phyloP scores from a whole-genome alignment of 2,329 filamentous ascomycete genomes.

The Microsporum canis region DNA sequence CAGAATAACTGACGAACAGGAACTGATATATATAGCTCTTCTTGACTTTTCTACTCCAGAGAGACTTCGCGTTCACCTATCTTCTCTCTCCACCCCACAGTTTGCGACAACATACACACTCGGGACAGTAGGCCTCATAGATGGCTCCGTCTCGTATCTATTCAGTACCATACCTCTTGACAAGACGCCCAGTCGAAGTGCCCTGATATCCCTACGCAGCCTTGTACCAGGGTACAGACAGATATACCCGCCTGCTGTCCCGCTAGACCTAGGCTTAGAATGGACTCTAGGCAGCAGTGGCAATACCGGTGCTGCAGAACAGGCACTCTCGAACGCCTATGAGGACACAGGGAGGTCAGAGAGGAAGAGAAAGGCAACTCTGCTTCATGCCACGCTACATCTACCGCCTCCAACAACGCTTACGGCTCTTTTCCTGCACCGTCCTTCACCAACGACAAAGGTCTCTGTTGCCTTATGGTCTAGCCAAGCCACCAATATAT shows the following conservation, averaged over 20 bases:
- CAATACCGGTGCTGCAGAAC: slow-evolving; percentile 11
- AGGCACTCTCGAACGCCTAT: slow-evolving; percentile 30
- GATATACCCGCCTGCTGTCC: slow-evolving; percentile 41
- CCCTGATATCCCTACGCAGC: slow-evolving; percentile 61
- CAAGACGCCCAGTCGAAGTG: slow-evolving; percentile 55
- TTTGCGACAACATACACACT: slow-evolving; percentile 92
- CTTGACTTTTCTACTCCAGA: slow-evolving; percentile 80
- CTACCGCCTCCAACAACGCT: slow-evolving; percentile 63
- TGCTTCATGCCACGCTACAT: slow-evolving; percentile 37
- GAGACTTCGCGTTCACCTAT: slow-evolving; percentile 74
- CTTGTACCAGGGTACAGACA: slow-evolving; percentile 76
- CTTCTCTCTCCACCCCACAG: slow-evolving; percentile 80
- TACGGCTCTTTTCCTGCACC: slow-evolving; percentile 71
- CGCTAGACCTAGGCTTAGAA: slow-evolving; percentile 15
- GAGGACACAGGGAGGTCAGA: not conserved
- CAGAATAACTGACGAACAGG: not conserved
- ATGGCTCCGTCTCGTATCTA: slow-evolving; percentile 93
- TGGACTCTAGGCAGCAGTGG: not conserved
- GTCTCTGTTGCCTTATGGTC: slow-evolving; percentile 56
- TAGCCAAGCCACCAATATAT: slow-evolving; percentile 30
- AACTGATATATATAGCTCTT: slow-evolving; percentile 46
- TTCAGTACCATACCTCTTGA: slow-evolving; percentile 76
- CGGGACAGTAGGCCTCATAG: slow-evolving; percentile 78
- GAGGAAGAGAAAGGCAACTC: slow-evolving; percentile 25
- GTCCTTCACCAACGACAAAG: slow-evolving; percentile 66